Conservation (phyloP, 352 stramenopile genomes). For the Globisporangium nagaii region DNA sequence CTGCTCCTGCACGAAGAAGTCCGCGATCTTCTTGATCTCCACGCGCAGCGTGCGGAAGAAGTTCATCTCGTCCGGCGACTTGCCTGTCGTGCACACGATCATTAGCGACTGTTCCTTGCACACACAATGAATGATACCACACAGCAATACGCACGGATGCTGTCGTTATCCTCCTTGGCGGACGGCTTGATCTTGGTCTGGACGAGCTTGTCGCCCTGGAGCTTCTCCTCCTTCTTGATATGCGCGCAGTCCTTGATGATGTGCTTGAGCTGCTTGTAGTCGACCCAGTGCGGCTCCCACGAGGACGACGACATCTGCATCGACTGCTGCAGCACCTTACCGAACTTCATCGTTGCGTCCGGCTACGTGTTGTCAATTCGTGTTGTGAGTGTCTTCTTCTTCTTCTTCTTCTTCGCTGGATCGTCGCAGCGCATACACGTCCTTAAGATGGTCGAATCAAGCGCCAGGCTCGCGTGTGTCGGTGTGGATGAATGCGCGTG, state of each 20-base stretch:
- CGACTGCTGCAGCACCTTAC: slow-evolving; percentile 84
- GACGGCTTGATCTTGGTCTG: slow-evolving; percentile 78
- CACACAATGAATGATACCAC: neutral
- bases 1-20: slow-evolving; percentile 85
- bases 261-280: slow-evolving; percentile 88
- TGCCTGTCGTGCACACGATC: slow-evolving; percentile 32
- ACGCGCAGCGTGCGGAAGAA: slow-evolving; percentile 82
- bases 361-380: no score
- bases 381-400: no score
- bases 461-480: neutral
- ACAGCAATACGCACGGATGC: slow-evolving; percentile 50
- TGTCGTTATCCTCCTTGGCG: slow-evolving; percentile 83
- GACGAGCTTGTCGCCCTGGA: slow-evolving; percentile 63
- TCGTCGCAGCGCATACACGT: neutral
- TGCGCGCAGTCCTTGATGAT: slow-evolving; percentile 89
- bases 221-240: slow-evolving; percentile 83
- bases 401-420: neutral
- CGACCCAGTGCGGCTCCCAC: slow-evolving; percentile 77
- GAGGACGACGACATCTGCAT: slow-evolving; percentile 73
- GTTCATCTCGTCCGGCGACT: slow-evolving; percentile 83
- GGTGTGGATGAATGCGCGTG: neutral
- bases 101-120: neutral
- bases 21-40: slow-evolving; percentile 83
- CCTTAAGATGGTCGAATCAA: slow-evolving; percentile 1
- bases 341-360: slow-evolving; percentile 71